Evolutionary conservation across 305 asterid species (phyloP).

Genomic region (Fraxinus greggii): DNA sequence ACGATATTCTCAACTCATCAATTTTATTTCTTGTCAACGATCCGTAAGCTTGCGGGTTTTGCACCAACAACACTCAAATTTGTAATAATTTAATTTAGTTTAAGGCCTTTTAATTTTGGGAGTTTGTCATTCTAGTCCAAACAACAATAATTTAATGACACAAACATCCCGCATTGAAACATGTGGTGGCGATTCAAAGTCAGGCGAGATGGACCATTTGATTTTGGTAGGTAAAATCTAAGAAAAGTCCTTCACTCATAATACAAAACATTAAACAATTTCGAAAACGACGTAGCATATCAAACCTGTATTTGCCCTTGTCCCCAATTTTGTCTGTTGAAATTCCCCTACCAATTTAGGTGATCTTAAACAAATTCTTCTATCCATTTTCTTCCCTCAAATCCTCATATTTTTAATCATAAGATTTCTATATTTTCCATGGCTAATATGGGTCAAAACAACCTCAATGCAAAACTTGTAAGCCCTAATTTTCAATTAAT

Average conservation of each 20-base stretch:
- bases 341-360: not conserved
- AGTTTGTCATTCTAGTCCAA: too few species aligned
- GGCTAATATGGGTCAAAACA: slow-evolving; percentile 60
- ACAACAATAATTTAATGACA: too few species aligned
- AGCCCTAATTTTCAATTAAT: slow-evolving; percentile 12
- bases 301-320: not conserved
- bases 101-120: too few species aligned
- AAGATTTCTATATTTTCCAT: slow-evolving; percentile 18
- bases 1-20: too few species aligned
- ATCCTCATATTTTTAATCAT: not conserved
- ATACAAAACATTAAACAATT: not conserved
- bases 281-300: not conserved
- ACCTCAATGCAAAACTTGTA: slow-evolving; percentile 89
- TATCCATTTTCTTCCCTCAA: not conserved
- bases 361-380: not conserved
- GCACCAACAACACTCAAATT: too few species aligned
- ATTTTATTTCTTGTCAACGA: too few species aligned
- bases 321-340: not conserved
- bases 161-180: too few species aligned
- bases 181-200: too few species aligned
- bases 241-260: not conserved
- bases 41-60: too few species aligned
- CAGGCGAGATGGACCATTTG: too few species aligned
- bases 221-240: not conserved
- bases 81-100: too few species aligned